A percentile compares a stretch with the other conserved stretches of the same genome.
phyloP scores from a whole-genome alignment of 139 green algal species.

The Asterochloris erici region DNA sequence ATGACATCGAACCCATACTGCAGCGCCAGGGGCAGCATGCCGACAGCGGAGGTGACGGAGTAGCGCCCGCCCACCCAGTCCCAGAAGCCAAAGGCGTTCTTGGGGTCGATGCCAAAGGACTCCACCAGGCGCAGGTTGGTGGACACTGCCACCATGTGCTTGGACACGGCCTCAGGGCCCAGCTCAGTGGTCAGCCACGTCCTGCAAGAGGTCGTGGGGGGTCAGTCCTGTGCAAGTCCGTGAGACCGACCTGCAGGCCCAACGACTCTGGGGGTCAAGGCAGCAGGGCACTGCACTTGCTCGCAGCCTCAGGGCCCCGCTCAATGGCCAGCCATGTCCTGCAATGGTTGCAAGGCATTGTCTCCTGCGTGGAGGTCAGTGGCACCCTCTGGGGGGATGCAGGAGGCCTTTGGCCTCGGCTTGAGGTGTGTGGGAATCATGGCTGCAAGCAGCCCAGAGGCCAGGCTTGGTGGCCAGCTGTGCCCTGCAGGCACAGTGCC shows the following conservation, averaged over 20 bases:
- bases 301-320: no score
- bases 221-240: no score
- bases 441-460: no score
- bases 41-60: conserved; percentile 93
- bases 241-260: no score
- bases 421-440: no score
- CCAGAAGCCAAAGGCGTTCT: conserved; percentile 99
- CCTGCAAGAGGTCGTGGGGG: conserved; percentile 2
- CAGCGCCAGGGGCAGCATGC: conserved; percentile 90
- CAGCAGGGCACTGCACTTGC: no score
- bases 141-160: conserved; percentile 99
- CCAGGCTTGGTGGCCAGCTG: no score
- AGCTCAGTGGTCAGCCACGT: conserved; percentile 81
- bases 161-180: conserved; percentile 75
- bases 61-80: conserved; percentile 97
- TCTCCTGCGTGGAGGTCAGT: no score
- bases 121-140: conserved; percentile 98
- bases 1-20: conserved; percentile 95
- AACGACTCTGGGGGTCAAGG: no score
- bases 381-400: no score
- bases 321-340: conserved; percentile 68
- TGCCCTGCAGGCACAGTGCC: no score
- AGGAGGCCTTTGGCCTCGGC: no score
- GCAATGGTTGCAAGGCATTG: background rate
- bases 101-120: conserved; percentile 97